phyloP scores from a whole-genome alignment of 1,284 basidiomycete genomes.

The Lignosus rhinocerotis region DNA sequence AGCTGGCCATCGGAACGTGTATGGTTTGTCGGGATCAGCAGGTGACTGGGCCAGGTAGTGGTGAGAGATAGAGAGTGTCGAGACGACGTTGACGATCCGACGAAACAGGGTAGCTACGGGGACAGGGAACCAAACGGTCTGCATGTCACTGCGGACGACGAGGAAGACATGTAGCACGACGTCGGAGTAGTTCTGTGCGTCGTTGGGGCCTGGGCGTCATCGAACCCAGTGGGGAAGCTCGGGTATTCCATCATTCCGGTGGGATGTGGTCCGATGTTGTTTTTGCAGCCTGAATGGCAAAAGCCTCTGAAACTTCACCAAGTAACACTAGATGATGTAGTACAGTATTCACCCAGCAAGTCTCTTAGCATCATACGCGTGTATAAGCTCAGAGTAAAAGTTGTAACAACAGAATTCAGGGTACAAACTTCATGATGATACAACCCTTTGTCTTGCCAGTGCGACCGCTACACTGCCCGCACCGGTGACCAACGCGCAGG shows the following conservation, averaged over 20 bases:
- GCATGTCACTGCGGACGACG: constrained; percentile 40
- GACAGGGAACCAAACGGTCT: constrained; percentile 56
- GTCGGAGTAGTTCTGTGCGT: constrained; percentile 2
- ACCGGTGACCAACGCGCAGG: constrained; percentile 25
- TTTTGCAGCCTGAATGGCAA: too few relatives aligned
- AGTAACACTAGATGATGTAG: too few relatives aligned
- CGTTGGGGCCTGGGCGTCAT: background rate
- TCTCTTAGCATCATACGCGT: background rate
- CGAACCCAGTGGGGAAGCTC: background rate
- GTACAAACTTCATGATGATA: background rate
- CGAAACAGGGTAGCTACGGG: constrained; percentile 61
- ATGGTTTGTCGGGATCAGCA: constrained; percentile 19
- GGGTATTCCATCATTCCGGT: background rate
- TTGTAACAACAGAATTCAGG: background rate
- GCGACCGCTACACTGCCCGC: constrained; percentile 23
- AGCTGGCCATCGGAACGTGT: constrained; percentile 18
- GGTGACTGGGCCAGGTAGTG: constrained; percentile 47
- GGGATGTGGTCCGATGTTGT: too few relatives aligned
- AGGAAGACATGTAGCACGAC: constrained; percentile 25
- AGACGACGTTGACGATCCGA: constrained; percentile 65
- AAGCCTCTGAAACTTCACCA: too few relatives aligned
- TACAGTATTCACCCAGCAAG: too few relatives aligned
- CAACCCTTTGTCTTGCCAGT: constrained; percentile 10
- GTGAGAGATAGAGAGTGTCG: constrained; percentile 63
- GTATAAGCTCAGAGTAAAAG: background rate